Evolutionary conservation across 768 basidiomycete genomes (phyloP), one percentile per base, ranked within the genome.

Genomic region (Sutorius australiensis): DNA sequence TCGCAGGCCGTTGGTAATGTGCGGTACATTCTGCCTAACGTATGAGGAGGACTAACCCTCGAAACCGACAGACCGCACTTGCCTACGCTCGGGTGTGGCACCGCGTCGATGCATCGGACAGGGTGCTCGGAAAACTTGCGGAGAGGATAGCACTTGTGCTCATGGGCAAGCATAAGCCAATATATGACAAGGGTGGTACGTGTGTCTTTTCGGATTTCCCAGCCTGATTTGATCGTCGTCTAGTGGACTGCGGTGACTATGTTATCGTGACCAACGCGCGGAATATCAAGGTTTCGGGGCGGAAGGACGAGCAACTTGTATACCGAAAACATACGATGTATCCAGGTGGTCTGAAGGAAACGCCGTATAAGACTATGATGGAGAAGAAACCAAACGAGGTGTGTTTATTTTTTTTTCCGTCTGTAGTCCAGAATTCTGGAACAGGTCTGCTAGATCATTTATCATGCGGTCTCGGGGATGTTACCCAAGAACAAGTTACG

Each of bases 111-210:
- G 94, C 95, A 12, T 79, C 88, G 10, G 89, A 91, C 61, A 84
- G 95, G 36, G 77, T 94, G n/a, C 79, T 98, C 16, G 97, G 97
- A 67, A 92, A 95, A 77, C 80, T 98, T 10, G 95, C 97, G 6
- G 87, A 90, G 62, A 81, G 92, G 33, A 97, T 99, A 61, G 95
- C 97, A 3, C 81, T 92, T 53, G 93, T 94, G 31, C 79, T 99
- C 42, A 98, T 98, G 95, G 97, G 95, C 66, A 99, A 98, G 74
- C 94, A 98, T 71, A 99, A 98, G 67, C 95, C 95, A 6, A 92
- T 95, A 37, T 98, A 91, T 63, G 93, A 98, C 72, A 92, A 92
- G 10, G 80, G 87, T 59, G 82, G 95, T 93, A 56, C 53, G 87
- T 73, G 14, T 13, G 27, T 36, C 12, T 16, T 27, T 12, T 33